phyloP scores from a whole-genome alignment of 257 asterid genomes.

The Nicotiana noctiflora region DNA sequence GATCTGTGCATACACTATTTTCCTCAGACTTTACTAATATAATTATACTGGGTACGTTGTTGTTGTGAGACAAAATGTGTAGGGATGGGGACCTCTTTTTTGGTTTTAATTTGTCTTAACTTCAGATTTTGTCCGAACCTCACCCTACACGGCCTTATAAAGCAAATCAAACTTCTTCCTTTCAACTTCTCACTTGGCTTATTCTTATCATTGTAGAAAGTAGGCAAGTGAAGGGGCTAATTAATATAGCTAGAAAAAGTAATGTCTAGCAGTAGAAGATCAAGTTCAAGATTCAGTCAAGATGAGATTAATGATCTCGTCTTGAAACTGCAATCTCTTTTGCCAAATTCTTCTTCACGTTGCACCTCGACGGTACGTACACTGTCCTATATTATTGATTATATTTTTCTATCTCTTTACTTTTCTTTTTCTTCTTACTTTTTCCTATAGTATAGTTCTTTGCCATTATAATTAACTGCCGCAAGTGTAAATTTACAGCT shows the following conservation, averaged over 20 bases:
- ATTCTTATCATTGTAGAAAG: conserved; percentile 1
- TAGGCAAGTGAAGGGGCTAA: neutral
- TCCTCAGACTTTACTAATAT: rapidly evolving
- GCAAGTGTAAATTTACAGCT: neutral
- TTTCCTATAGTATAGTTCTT: neutral
- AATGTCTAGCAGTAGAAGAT: conserved; percentile 46
- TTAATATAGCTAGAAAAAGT: neutral
- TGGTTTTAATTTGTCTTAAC: neutral
- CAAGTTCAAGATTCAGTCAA: conserved; percentile 29
- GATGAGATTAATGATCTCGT: conserved; percentile 56
- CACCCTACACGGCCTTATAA: conserved; percentile 5
- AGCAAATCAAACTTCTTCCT: conserved; percentile 5
- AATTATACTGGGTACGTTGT: too few species aligned
- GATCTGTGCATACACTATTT: too few species aligned
- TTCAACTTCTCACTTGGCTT: conserved; percentile 18
- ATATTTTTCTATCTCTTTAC: neutral
- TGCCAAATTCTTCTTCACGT: conserved; percentile 43
- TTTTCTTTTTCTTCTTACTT: neutral
- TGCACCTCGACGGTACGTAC: conserved; percentile 40
- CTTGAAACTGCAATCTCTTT: conserved; percentile 40
- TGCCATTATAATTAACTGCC: neutral
- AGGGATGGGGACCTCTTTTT: neutral
- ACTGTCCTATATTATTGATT: neutral
- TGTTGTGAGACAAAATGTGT: neutral
- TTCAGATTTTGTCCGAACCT: conserved; percentile 12